A percentile compares a stretch with the other conserved stretches of the same genome.
phyloP scores from a whole-genome alignment of 108 stramenopile species.

The Cyclostephanos invisitatus region DNA sequence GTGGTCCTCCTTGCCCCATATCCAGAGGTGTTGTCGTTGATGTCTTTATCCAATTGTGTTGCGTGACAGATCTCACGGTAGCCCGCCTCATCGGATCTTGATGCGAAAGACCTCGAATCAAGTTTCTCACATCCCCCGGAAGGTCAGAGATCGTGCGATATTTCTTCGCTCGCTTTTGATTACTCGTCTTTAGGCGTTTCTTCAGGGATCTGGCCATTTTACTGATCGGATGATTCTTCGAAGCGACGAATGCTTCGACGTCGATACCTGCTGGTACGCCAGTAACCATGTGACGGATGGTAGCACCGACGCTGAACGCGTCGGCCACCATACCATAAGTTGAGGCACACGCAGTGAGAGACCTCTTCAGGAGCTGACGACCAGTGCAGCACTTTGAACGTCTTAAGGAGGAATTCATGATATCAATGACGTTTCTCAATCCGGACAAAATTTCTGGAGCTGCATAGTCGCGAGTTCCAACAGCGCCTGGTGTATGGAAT shows the following conservation, averaged over 20 bases:
- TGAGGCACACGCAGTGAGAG: conserved; percentile 72
- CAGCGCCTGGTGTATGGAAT: conserved; percentile 26
- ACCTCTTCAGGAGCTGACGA: conserved; percentile 20
- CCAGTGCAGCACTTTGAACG: conserved; percentile 33
- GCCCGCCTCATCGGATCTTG: conserved; percentile 23
- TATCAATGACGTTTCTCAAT: conserved; percentile 6
- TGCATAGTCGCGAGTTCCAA: conserved; percentile 81
- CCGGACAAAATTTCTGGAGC: conserved; percentile 72
- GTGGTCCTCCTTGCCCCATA: conserved; percentile 30
- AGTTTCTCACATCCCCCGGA: conserved; percentile 24
- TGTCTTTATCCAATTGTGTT: conserved; percentile 19
- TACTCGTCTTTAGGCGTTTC: conserved; percentile 1
- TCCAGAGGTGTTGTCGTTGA: background rate
- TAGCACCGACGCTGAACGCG: conserved; percentile 82
- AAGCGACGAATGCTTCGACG: conserved; percentile 66
- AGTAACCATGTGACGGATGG: conserved; percentile 74
- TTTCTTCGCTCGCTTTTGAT: conserved; percentile 24
- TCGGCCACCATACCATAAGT: conserved; percentile 90
- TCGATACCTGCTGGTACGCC: conserved; percentile 78
- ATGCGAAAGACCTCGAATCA: conserved; percentile 35
- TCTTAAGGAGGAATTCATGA: conserved; percentile 16
- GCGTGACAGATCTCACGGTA: conserved; percentile 31
- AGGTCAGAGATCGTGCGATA: conserved; percentile 34
- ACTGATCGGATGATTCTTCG: conserved; percentile 29
- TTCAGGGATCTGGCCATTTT: conserved; percentile 31